Base-by-base conservation (phyloP, 1,139 yeast genomes). In the Diutina rugosa region DNA sequence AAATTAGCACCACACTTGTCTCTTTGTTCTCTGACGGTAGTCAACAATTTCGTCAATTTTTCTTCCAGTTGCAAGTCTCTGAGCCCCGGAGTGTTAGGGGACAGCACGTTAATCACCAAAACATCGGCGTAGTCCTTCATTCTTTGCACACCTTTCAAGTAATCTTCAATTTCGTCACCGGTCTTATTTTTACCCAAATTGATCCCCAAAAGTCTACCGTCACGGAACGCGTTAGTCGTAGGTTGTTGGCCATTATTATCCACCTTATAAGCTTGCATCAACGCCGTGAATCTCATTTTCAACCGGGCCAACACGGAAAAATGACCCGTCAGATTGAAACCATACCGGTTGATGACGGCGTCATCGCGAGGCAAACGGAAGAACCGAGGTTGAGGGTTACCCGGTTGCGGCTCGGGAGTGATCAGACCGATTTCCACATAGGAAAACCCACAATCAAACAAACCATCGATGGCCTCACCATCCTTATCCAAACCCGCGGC, bases 401-500 rank as follows among this genome's bases (percentile, higher is more conserved):
- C 99, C 7, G 95, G 91, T 71, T 91, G 97, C 0, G 97, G 87
- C 61, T 79, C 76, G 2, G 99, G 98, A 4, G 99, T 91, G 55
- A 93, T 84, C 2, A 96, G 87, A 0, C 99, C 99, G 57, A 93
- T 80, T 70, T 91, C 99, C 59, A 90, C 95, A 67, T 89, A 90
- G 6, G 93, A 82, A 64, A 91, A 91, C 1, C 99, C 99, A 57
- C 80, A 67, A 62, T 84, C 79, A 64, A 85, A 84, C 59, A 91
- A 75, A 0, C 91, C 73, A 63, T 91, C 97, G 63, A 93, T 84
- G n/a, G 90, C 96, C 66, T 90, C 96, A 56, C 90, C 99, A 64
- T 91, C 87, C 70, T 91, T 91, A 69, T 91, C 99, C 61, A 91
- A 79, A 12, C 99, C 99, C 44, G 99, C 98, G 55, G 98, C 98